A percentile compares a stretch with the other conserved stretches of the same genome.
Conservation (phyloP, 805 yeast genomes). For the Jamesozyma hellenica region DNA sequence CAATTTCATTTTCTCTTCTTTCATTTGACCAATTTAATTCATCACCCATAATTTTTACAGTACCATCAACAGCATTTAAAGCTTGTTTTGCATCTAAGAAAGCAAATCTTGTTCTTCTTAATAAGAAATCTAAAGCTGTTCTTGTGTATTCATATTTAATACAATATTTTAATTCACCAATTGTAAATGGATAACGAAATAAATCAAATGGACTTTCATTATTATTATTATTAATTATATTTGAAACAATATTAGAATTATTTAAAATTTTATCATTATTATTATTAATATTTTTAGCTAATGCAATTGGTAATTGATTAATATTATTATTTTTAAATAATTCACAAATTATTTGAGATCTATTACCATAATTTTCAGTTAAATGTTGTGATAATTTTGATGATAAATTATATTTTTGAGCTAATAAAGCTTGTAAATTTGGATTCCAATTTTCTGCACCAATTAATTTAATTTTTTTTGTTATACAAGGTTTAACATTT, state of each 20-base stretch:
- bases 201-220: conserved; percentile 20
- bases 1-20: conserved; percentile 41
- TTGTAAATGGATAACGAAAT: conserved; percentile 75
- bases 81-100: conserved; percentile 85
- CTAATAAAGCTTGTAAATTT: conserved; percentile 65
- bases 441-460: conserved; percentile 79
- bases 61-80: conserved; percentile 66
- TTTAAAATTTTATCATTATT: too few species aligned
- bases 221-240: conserved; percentile 2
- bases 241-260: too few species aligned
- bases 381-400: conserved; percentile 69
- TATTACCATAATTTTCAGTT: conserved; percentile 79
- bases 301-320: conserved; percentile 57
- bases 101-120: conserved; percentile 88
- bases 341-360: conserved; percentile 72
- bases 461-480: conserved; percentile 43
- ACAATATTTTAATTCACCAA: conserved; percentile 82
- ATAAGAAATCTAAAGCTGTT: conserved; percentile 81
- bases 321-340: conserved; percentile 38
- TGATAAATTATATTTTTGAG: conserved; percentile 67
- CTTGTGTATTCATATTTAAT: conserved; percentile 75
- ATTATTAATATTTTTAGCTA: conserved; percentile 35
- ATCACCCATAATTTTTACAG: conserved; percentile 73
- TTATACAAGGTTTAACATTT: conserved; percentile 33
- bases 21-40: conserved; percentile 67